Evolutionary conservation across 1,139 yeast genomes (phyloP).

Genomic region (Saccharomyces hybrid): DNA sequence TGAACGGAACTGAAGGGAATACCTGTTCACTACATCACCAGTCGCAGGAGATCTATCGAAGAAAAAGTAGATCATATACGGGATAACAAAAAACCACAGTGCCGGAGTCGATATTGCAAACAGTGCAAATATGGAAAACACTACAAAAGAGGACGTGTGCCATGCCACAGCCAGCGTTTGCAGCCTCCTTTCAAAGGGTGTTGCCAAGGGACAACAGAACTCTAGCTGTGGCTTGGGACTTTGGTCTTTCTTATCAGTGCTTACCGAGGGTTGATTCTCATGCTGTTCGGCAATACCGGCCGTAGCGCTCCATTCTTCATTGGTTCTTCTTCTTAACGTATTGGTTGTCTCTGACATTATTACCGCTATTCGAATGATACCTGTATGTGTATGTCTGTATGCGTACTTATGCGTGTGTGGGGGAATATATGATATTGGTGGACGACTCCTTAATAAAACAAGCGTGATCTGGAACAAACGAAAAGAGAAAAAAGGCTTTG

Average conservation of each 20-base stretch:
- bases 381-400: not conserved
- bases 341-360: not conserved
- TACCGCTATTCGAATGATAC: not conserved
- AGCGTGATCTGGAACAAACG: not conserved
- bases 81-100: slow-evolving; percentile 58
- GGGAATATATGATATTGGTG: not conserved
- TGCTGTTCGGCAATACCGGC: not conserved
- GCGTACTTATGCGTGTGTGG: not conserved
- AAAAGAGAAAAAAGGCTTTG: not conserved
- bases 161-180: slow-evolving; percentile 68
- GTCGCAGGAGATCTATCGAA: slow-evolving; percentile 62
- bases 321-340: not conserved
- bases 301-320: not conserved
- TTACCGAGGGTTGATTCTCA: not conserved
- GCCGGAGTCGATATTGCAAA: slow-evolving; percentile 57
- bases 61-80: slow-evolving; percentile 49
- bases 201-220: slow-evolving; percentile 28
- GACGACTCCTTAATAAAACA: not conserved
- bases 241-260: not conserved
- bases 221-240: not conserved
- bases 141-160: slow-evolving; percentile 71
- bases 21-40: slow-evolving; percentile 57
- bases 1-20: slow-evolving; percentile 52
- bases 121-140: slow-evolving; percentile 47
- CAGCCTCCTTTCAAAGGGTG: slow-evolving; percentile 52